Evolutionary conservation across 257 asterid species (phyloP), one percentile per base, ranked within the genome.

Genomic region (Ajuga chamaepitys): DNA sequence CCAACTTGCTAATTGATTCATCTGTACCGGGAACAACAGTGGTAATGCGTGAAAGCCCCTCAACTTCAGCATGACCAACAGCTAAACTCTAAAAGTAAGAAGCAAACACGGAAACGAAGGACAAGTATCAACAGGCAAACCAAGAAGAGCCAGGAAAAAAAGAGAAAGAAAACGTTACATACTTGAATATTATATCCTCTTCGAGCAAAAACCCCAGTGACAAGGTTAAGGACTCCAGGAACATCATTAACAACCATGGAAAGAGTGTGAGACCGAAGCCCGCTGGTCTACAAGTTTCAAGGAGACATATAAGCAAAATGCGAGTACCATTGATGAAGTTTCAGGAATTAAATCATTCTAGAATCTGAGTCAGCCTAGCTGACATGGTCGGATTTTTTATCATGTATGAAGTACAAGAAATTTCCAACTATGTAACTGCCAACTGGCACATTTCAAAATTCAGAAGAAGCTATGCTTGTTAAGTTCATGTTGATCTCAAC

Each of bases 21-120:
- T 89, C 90, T 6, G 99, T 89, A 58, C 95, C 99, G 65, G 99
- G 97, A 77, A 93, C 99, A 62, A 93, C 99, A 44, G 99, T 93
- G 42, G 99, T 93, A 63, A 93, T 93, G 71, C 99, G 97, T 62
- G 99, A 93, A 69, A 70, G 83, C 58, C 99, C 97, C 70, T 93
- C 97, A 70, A 79, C 83, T 86, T 89, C 99, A 66, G 99, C 75
- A 83, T 80, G 97, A 70, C 99, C 99, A 77, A 93, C 97, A 51
- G 97, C 99, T 78, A 93, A 86, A 83, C 99, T 93, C 99, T 93
- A 73, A 55, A 16, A 68, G 72, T 16, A 70, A 60, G 63, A 69
- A 53, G 51, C 14, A 45, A 41, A 73, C 53, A 75, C 16, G 52
- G 41, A 58, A 71, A 58, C 28, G 17, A 45, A 9, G 16, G 42